These are phyloP conservation scores for Xylariaceae sp. DNA, from an alignment of 2,329 filamentous ascomycete genomes.

Conservation along the genomic window DNA sequence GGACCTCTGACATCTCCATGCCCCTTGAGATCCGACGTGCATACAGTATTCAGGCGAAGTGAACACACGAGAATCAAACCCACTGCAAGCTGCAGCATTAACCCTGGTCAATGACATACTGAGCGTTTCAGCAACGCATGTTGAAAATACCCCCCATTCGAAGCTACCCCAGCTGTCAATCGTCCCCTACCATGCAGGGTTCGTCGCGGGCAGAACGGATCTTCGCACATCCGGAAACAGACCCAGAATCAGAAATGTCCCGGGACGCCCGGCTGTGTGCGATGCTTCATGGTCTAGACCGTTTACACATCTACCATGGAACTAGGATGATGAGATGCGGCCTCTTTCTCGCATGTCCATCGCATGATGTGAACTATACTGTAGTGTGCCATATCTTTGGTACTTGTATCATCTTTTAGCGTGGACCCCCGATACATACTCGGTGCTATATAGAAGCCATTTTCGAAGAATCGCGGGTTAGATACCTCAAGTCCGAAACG, in stretches of 20 bases:
- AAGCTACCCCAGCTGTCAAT: neutral
- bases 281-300: neutral
- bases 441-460: too few species aligned
- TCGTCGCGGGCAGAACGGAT: neutral
- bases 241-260: neutral
- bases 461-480: too few species aligned
- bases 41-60: too few species aligned
- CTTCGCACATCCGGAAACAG: neutral
- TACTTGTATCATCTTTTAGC: neutral
- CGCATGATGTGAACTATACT: neutral
- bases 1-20: neutral
- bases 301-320: neutral
- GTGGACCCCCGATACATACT: too few species aligned
- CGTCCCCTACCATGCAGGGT: neutral
- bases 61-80: too few species aligned
- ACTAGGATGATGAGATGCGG: neutral
- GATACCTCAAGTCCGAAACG: too few species aligned
- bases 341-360: neutral
- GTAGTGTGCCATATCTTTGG: neutral
- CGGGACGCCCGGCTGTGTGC: neutral
- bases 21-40: too few species aligned
- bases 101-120: too few species aligned
- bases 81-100: too few species aligned
- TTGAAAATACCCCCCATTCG: neutral
- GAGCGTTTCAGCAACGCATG: too few species aligned